Base-by-base conservation (phyloP, 2,329 filamentous ascomycete genomes). In the Trichophyton rubrum region DNA sequence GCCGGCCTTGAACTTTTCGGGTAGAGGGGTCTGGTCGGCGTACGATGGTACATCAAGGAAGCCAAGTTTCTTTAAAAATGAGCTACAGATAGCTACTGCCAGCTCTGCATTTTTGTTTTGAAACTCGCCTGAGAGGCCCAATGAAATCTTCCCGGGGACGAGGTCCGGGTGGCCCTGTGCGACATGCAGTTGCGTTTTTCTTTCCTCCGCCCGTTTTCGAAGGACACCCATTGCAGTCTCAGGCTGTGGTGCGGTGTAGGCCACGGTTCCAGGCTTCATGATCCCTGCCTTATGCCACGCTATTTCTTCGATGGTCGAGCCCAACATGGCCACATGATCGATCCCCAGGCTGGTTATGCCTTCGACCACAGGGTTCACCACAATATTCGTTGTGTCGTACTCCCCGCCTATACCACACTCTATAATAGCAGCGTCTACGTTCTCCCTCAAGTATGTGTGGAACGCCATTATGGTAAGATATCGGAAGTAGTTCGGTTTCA, bases 401-500 rank as follows among this genome's bases (percentile, higher is more conserved):
- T 96, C 89, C 56, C 91, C 93, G 15, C 93, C 93, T 64, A 97
- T 95, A 0, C 93, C 93, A 68, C 90, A 95, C 74, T 99, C 93
- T 38, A 97, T 81, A 8, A 97, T 84, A 0, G 90, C 91, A 17
- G 84, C 84, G 64, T 85, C 80, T 0, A 96, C 85, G 0, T 86
- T 85, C 70, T 93, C 87, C 56, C 79, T 73, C 27, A 95, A 69
- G 67, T 95, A 99, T 1, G 86, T 81, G 68, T 95, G 90, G 67
- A 95, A 83, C 1, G 91, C 91, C 76, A 96, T 82, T 41, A 99
- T 79, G 0, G 92, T 96, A 69, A 99, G 73, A 70, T 89, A 96
- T 30, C 92, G 86, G 72, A 97, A 97, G 73, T 95, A 97, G 58
- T 90, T 88, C 0, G 93, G 93, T 71, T 95, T 95, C 1, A 83